Evolutionary conservation across 257 asterid species (phyloP).

Genomic region (Solanum virginianum): DNA sequence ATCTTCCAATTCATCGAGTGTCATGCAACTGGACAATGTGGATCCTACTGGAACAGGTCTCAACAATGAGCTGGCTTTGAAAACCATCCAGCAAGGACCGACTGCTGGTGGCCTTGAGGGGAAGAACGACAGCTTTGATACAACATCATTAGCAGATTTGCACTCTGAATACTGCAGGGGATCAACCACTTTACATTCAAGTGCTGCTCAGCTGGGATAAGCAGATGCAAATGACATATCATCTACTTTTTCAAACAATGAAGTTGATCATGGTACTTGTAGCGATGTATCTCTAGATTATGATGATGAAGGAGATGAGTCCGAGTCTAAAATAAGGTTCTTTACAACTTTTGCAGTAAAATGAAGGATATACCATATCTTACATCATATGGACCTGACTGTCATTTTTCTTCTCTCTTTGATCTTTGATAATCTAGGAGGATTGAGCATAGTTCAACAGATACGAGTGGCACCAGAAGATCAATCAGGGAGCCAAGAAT

Average conservation of each 20-base stretch:
- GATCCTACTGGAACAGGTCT: slow-evolving; percentile 23
- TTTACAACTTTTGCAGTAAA: background rate
- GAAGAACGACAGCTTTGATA: slow-evolving; percentile 38
- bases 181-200: slow-evolving; percentile 11
- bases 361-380: background rate
- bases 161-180: slow-evolving; percentile 36
- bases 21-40: slow-evolving; percentile 27
- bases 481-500: slow-evolving; percentile 77
- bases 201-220: slow-evolving; percentile 27
- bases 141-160: slow-evolving; percentile 19
- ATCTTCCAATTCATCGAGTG: slow-evolving; percentile 23
- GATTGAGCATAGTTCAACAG: slow-evolving; percentile 27
- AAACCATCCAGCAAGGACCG: slow-evolving; percentile 28
- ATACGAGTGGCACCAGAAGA: slow-evolving; percentile 23
- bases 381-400: background rate
- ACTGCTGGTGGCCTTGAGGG: slow-evolving; percentile 14
- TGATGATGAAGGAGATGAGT: slow-evolving; percentile 67
- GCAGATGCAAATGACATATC: slow-evolving; percentile 38
- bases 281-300: slow-evolving; percentile 48
- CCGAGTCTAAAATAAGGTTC: slow-evolving; percentile 78
- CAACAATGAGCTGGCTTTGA: slow-evolving; percentile 27
- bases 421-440: slow-evolving; percentile 14
- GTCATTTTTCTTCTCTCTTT: background rate
- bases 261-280: slow-evolving; percentile 43
- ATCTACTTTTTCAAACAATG: slow-evolving; percentile 48